Conservation (phyloP, 2,329 filamentous ascomycete species). For the Cladosporium sp. region DNA sequence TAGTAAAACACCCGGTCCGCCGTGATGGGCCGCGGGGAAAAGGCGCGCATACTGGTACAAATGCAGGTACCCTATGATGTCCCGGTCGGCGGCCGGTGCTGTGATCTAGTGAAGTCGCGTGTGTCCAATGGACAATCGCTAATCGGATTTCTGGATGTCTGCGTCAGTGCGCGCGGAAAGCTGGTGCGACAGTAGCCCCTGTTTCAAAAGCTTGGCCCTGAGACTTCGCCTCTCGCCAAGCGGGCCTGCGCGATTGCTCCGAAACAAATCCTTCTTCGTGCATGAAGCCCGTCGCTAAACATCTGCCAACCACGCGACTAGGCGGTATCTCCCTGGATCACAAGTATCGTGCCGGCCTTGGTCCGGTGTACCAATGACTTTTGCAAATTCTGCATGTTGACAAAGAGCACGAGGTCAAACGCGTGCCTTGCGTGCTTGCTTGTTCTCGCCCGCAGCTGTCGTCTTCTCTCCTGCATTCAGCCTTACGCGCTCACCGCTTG, state of each 20-base stretch:
- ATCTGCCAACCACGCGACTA: neutral
- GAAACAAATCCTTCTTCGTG: conserved; percentile 7
- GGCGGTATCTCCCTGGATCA: neutral
- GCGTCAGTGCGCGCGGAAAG: neutral
- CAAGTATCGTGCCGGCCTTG: conserved; percentile 1
- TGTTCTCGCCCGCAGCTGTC: neutral
- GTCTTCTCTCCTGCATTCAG: conserved; percentile 2
- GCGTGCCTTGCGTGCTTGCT: conserved; percentile 4
- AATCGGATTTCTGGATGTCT: neutral
- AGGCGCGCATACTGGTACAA: conserved; percentile 5
- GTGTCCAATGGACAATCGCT: neutral
- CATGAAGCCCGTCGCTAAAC: neutral
- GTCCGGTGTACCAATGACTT: neutral
- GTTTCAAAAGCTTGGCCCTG: conserved; percentile 11
- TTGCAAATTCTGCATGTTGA: neutral
- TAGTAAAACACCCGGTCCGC: conserved; percentile 4
- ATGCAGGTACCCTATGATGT: conserved; percentile 8
- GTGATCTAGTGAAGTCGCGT: conserved; percentile 12
- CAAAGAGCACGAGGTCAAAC: neutral
- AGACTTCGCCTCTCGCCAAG: neutral
- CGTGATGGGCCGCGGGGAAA: conserved; percentile 1
- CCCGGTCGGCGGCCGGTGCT: conserved; percentile 7
- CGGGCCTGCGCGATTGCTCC: neutral
- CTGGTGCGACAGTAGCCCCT: conserved; percentile 11
- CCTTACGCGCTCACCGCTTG: conserved; percentile 9